phyloP scores from a whole-genome alignment of 176 grass and related monocot genomes.

The Guadua angustifolia region DNA sequence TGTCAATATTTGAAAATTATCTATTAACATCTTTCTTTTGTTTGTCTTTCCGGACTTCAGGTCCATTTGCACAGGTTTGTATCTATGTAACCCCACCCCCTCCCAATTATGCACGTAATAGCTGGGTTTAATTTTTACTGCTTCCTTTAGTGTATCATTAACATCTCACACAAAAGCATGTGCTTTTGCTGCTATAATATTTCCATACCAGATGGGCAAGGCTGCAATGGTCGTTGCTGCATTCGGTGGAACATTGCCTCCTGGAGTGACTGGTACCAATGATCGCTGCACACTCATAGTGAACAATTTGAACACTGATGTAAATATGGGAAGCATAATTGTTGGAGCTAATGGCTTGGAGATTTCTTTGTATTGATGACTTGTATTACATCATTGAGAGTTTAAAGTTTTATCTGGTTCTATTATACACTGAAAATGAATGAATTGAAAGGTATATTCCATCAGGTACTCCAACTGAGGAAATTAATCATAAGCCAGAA shows the following conservation, averaged over 20 bases:
- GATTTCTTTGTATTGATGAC: no score
- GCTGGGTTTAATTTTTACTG: constrained; percentile 16
- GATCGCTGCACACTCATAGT: constrained; percentile 87
- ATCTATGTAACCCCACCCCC: no score
- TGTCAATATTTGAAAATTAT: not conserved
- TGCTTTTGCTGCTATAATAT: constrained; percentile 19
- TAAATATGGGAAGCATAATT: no score
- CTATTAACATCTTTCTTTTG: constrained; percentile 16
- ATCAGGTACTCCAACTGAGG: no score
- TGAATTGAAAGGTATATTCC: no score
- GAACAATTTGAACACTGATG: constrained; percentile 92
- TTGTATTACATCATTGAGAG: no score
- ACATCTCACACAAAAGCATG: constrained; percentile 28
- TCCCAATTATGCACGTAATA: not conserved
- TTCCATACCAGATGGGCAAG: constrained; percentile 67
- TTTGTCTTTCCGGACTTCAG: constrained; percentile 45
- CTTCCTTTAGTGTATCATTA: not conserved
- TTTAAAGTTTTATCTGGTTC: no score
- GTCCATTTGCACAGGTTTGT: constrained; percentile 84
- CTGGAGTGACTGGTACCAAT: constrained; percentile 78
- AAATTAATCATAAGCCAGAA: no score
- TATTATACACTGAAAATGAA: no score
- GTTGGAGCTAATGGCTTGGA: no score
- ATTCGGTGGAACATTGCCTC: constrained; percentile 78
- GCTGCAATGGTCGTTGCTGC: constrained; percentile 77